phyloP scores from a whole-genome alignment of 805 yeast species.

The Torulaspora quercuum region DNA sequence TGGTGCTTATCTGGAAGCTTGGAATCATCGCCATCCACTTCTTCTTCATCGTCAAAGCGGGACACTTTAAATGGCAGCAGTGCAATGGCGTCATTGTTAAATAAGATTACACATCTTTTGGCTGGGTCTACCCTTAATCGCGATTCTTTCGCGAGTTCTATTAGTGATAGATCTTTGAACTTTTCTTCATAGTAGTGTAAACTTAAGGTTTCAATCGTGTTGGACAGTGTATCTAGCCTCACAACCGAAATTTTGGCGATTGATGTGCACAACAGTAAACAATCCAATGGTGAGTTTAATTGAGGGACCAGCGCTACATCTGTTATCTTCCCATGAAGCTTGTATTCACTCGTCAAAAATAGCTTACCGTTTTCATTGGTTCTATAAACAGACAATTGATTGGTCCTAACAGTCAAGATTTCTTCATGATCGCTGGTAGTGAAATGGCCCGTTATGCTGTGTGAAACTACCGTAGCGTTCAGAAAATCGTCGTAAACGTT shows the following conservation, averaged over 20 bases:
- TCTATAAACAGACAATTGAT: conserved; percentile 45
- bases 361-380: conserved; percentile 25
- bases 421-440: conserved; percentile 43
- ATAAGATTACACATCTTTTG: conserved; percentile 51
- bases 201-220: conserved; percentile 65
- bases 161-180: conserved; percentile 47
- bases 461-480: conserved; percentile 71
- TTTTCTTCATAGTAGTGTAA: conserved; percentile 82
- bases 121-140: conserved; percentile 61
- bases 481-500: conserved; percentile 75
- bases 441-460: conserved; percentile 52
- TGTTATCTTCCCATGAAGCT: conserved; percentile 65
- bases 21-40: conserved; percentile 33
- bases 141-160: conserved; percentile 36
- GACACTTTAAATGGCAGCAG: conserved; percentile 59
- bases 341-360: conserved; percentile 56
- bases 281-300: conserved; percentile 51
- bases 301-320: conserved; percentile 52
- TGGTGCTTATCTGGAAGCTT: conserved; percentile 24
- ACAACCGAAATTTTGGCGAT: conserved; percentile 75
- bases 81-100: conserved; percentile 65
- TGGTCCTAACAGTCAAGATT: conserved; percentile 66
- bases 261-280: conserved; percentile 61
- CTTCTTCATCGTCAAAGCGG: conserved; percentile 43
- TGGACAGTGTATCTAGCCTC: conserved; percentile 58